Evolutionary conservation across 306 rosid genomes (phyloP).

Genomic region (Hippophae gyantsensis): DNA sequence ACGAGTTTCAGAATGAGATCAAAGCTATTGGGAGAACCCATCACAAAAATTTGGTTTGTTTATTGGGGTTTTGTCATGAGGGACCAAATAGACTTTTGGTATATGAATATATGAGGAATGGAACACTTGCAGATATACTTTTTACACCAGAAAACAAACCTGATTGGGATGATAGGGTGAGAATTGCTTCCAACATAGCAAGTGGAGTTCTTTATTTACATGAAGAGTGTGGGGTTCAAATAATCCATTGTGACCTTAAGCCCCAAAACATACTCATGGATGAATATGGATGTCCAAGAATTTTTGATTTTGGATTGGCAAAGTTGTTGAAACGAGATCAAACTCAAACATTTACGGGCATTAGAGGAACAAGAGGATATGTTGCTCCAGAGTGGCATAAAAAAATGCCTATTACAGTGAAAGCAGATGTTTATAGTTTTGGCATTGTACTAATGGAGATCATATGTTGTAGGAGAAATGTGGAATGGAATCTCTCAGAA

Average conservation of each 20-base stretch:
- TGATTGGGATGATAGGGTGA: neutral
- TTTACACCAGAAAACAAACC: neutral
- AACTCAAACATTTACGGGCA: neutral
- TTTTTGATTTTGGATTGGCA: neutral
- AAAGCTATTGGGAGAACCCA: neutral
- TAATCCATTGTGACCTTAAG: neutral
- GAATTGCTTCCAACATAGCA: neutral
- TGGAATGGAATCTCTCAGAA: neutral
- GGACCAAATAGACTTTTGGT: neutral
- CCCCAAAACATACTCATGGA: neutral
- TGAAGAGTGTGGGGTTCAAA: neutral
- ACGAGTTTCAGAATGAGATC: neutral
- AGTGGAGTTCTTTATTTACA: neutral
- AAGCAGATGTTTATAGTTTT: neutral
- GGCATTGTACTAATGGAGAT: neutral
- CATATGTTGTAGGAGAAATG: neutral
- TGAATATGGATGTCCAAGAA: neutral
- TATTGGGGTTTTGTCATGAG: neutral
- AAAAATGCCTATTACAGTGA: neutral
- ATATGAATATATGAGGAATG: neutral
- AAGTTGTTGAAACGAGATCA: neutral
- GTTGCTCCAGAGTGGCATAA: neutral
- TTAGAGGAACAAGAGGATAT: constrained; percentile 1
- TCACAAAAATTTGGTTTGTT: neutral
- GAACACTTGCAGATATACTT: neutral